A percentile compares a stretch with the other conserved stretches of the same genome.
Conservation (phyloP, 148 eudicot species). For the Nyssa sinensis region DNA sequence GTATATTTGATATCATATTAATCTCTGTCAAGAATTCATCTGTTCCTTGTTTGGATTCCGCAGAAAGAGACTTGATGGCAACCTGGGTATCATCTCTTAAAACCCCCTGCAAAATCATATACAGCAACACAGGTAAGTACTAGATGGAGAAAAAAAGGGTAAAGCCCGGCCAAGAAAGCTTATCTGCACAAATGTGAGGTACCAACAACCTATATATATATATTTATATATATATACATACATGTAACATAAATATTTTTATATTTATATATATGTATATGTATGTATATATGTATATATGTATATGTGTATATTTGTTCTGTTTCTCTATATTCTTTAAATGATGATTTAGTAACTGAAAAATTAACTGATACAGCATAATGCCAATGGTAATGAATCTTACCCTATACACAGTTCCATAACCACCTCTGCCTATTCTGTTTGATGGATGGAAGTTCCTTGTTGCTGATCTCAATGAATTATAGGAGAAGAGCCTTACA, state of each 20-base stretch:
- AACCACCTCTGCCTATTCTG: slow-evolving; percentile 56
- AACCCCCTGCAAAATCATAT: slow-evolving; percentile 41
- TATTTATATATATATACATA: too few species aligned
- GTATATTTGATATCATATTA: slow-evolving; percentile 39
- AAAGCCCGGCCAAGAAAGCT: neutral
- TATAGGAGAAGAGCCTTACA: slow-evolving; percentile 41
- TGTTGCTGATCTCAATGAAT: slow-evolving; percentile 57
- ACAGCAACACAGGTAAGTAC: neutral
- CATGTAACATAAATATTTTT: too few species aligned
- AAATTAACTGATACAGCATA: neutral
- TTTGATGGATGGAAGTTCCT: slow-evolving; percentile 44
- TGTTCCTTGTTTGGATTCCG: slow-evolving; percentile 55
- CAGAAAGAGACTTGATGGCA: slow-evolving; percentile 52
- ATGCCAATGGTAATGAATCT: neutral
- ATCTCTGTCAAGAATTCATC: slow-evolving; percentile 53
- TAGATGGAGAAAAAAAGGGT: neutral
- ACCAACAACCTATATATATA: neutral
- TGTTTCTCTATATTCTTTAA: neutral
- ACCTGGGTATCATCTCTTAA: slow-evolving; percentile 41
- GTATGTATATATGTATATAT: too few species aligned
- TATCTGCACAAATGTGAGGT: neutral
- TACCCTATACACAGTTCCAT: slow-evolving; percentile 51
- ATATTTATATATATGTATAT: too few species aligned
- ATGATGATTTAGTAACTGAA: neutral
- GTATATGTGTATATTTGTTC: too few species aligned